These are phyloP conservation scores for Populus ilicifolia DNA, from an alignment of 345 rosid species.

Conservation along the genomic window DNA sequence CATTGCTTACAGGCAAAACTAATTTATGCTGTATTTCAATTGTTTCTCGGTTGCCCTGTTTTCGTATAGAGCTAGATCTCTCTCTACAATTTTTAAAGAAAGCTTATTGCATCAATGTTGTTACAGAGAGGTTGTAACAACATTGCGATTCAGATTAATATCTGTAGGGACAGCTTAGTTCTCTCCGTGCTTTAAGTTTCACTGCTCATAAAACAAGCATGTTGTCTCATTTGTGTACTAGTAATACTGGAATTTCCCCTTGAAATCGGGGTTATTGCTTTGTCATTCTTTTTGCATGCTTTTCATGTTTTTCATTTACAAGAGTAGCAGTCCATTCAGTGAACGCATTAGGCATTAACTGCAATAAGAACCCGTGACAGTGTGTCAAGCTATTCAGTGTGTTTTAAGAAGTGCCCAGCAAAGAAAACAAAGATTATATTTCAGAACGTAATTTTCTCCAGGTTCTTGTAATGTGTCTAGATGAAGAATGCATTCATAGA, in stretches of 20 bases:
- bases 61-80: neutral
- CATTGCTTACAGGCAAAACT: slow-evolving; percentile 80
- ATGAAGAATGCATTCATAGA: neutral
- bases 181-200: neutral
- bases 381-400: neutral
- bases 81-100: neutral
- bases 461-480: neutral
- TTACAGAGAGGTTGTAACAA: neutral
- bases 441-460: neutral
- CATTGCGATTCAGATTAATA: neutral
- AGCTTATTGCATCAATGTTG: neutral
- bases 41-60: neutral
- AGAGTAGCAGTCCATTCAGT: neutral
- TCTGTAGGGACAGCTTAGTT: neutral
- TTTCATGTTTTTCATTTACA: neutral
- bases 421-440: neutral
- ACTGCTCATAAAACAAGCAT: neutral
- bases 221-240: neutral
- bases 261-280: neutral
- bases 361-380: neutral
- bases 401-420: neutral
- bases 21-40: neutral
- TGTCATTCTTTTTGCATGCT: neutral
- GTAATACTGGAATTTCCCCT: neutral
- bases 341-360: too few species aligned